These are phyloP conservation scores for Calamus simplicifolius DNA, from an alignment of 176 grass and related monocot genomes.

Conservation along the genomic window DNA sequence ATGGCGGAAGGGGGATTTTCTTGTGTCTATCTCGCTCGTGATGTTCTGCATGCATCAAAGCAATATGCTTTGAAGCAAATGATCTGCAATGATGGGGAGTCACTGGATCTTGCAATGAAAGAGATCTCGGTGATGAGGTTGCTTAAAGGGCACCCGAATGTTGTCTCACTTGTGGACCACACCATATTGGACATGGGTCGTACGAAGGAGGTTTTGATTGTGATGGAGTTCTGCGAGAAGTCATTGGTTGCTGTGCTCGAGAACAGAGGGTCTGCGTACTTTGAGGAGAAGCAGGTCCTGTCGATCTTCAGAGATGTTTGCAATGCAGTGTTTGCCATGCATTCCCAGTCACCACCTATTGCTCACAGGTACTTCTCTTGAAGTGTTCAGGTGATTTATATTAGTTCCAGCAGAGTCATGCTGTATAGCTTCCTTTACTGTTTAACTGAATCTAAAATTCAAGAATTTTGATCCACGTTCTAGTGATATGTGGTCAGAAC, in stretches of 20 bases:
- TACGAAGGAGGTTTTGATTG: slow-evolving; percentile 60
- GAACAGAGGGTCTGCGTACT: slow-evolving; percentile 59
- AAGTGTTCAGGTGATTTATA: neutral
- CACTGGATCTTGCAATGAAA: slow-evolving; percentile 56
- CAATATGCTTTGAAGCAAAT: slow-evolving; percentile 72
- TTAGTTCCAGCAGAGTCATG: too few relatives aligned
- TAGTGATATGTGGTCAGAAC: too few relatives aligned
- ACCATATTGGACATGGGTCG: slow-evolving; percentile 71
- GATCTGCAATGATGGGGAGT: slow-evolving; percentile 67
- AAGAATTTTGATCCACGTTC: too few relatives aligned
- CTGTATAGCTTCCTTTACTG: neutral
- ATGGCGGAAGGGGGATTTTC: slow-evolving; percentile 88
- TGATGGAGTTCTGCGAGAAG: slow-evolving; percentile 77
- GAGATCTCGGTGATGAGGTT: slow-evolving; percentile 71
- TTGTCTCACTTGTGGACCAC: slow-evolving; percentile 56
- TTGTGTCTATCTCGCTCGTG: slow-evolving; percentile 60
- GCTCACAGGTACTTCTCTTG: slow-evolving; percentile 55
- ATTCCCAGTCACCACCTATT: slow-evolving; percentile 65
- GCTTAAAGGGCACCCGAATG: slow-evolving; percentile 68
- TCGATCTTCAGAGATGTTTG: slow-evolving; percentile 72
- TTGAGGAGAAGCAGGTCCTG: slow-evolving; percentile 67
- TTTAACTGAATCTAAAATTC: too few relatives aligned
- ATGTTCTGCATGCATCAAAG: slow-evolving; percentile 41
- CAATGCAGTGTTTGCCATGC: slow-evolving; percentile 81
- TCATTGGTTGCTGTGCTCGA: slow-evolving; percentile 56